Percentiles rank a stretch among this genome's conserved stretches.
These are phyloP conservation scores for Nadsonia starkeyi-henricii DNA, from an alignment of 1,139 yeast species.

Conservation along the genomic window DNA sequence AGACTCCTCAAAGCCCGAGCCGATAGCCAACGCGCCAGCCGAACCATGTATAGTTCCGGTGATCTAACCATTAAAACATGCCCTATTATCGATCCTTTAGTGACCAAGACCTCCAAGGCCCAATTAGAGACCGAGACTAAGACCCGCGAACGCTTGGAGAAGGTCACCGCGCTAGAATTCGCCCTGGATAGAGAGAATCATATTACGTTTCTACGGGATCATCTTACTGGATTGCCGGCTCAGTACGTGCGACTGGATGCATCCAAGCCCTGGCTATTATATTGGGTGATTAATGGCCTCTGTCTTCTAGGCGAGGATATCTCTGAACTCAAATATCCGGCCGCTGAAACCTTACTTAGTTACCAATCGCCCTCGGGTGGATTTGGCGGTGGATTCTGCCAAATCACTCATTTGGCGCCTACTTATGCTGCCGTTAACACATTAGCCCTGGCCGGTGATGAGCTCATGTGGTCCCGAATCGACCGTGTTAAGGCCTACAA, in stretches of 20 bases:
- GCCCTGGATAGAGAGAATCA: conserved; percentile 25
- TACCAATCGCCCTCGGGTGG: conserved; percentile 39
- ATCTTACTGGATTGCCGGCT: conserved; percentile 37
- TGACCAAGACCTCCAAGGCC: background rate
- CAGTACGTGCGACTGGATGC: conserved; percentile 52
- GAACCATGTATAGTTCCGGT: background rate
- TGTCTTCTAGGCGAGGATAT: conserved; percentile 26
- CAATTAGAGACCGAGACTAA: background rate
- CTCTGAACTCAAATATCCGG: conserved; percentile 15
- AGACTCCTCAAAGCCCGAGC: background rate
- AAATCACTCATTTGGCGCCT: conserved; percentile 73
- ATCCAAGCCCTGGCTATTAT: conserved; percentile 80
- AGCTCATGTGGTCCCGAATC: conserved; percentile 30
- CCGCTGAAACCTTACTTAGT: conserved; percentile 21
- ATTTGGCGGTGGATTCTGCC: conserved; percentile 74
- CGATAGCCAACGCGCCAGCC: background rate
- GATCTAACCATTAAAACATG: background rate
- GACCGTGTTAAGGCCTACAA: conserved; percentile 35
- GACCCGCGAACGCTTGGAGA: conserved; percentile 4
- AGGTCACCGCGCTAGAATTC: conserved; percentile 11
- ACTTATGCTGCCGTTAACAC: conserved; percentile 68
- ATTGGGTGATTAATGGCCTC: conserved; percentile 63
- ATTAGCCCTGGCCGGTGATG: conserved; percentile 40
- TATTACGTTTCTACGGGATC: conserved; percentile 26
- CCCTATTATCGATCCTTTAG: background rate